A percentile compares a stretch with the other conserved stretches of the same genome.
These are phyloP conservation scores for Penicillium cataractarum DNA, from an alignment of 495 filamentous ascomycete species.

Conservation along the genomic window DNA sequence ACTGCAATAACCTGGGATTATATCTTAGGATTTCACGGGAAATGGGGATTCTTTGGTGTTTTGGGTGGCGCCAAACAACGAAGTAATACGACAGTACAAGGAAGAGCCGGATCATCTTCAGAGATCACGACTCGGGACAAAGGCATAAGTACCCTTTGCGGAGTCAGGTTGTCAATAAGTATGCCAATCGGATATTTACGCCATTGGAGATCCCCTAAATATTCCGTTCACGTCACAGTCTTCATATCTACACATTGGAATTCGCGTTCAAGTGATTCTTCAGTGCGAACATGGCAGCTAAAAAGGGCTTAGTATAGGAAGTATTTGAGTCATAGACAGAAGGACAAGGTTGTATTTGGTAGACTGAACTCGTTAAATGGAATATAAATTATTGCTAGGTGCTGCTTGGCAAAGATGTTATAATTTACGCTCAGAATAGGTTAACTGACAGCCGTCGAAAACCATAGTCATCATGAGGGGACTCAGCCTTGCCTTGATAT, in stretches of 20 bases:
- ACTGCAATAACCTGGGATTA: not conserved
- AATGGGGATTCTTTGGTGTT: too few relatives aligned
- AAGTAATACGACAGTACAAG: not conserved
- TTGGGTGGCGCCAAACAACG: not conserved
- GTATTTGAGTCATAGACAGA: not conserved
- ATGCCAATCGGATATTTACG: not conserved
- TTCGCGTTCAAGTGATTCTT: not conserved
- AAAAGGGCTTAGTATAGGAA: not conserved
- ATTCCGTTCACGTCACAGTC: not conserved
- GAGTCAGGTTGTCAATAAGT: not conserved
- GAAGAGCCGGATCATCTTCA: not conserved
- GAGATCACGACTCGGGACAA: not conserved
- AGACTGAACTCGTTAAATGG: not conserved
- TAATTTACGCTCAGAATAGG: not conserved
- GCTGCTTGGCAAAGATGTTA: not conserved
- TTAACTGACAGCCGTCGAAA: not conserved
- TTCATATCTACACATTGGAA: not conserved
- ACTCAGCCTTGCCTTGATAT: not conserved
- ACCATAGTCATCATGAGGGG: not conserved
- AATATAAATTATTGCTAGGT: not conserved
- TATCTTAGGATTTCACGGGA: not conserved
- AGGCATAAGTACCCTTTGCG: not conserved
- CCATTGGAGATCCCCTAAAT: not conserved
- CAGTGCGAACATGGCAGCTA: not conserved
- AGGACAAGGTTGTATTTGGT: not conserved